These are phyloP conservation scores for Lodderomyces jiufengensis DNA, from an alignment of 1,139 yeast species.

Conservation along the genomic window DNA sequence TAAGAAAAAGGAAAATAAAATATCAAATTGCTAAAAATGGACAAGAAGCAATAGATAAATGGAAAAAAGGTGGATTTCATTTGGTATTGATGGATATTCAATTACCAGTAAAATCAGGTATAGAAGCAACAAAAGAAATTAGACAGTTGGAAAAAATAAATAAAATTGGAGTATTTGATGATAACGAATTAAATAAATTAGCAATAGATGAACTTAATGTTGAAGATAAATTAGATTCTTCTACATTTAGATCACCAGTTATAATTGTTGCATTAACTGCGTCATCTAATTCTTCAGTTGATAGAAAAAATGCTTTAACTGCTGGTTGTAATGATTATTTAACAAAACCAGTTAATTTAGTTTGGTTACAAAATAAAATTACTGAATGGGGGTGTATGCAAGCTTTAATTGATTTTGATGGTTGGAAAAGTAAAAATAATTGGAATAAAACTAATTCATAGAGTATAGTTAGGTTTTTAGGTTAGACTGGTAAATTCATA, in stretches of 20 bases:
- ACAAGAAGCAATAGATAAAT: conserved; percentile 44
- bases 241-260: conserved; percentile 79
- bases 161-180: conserved; percentile 76
- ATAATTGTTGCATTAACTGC: conserved; percentile 96
- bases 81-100: conserved; percentile 54
- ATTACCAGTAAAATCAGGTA: conserved; percentile 54
- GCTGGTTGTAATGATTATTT: conserved; percentile 97
- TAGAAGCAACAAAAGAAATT: conserved; percentile 42
- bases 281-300: conserved; percentile 74
- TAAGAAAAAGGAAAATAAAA: conserved; percentile 80
- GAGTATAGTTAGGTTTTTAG: too few relatives aligned
- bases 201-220: conserved; percentile 23
- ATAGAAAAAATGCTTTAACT: conserved; percentile 84
- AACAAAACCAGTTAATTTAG: conserved; percentile 94
- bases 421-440: conserved; percentile 59
- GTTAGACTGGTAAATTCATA: too few relatives aligned
- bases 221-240: conserved; percentile 50
- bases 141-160: conserved; percentile 77
- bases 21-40: conserved; percentile 69
- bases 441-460: not conserved
- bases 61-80: conserved; percentile 41
- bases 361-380: conserved; percentile 90
- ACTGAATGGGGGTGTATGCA: conserved; percentile 99
- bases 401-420: conserved; percentile 92
- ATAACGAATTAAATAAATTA: conserved; percentile 30